A percentile compares a stretch with the other conserved stretches of the same genome.
Conservation (phyloP, 805 yeast genomes). For the Spathaspora arborariae region DNA sequence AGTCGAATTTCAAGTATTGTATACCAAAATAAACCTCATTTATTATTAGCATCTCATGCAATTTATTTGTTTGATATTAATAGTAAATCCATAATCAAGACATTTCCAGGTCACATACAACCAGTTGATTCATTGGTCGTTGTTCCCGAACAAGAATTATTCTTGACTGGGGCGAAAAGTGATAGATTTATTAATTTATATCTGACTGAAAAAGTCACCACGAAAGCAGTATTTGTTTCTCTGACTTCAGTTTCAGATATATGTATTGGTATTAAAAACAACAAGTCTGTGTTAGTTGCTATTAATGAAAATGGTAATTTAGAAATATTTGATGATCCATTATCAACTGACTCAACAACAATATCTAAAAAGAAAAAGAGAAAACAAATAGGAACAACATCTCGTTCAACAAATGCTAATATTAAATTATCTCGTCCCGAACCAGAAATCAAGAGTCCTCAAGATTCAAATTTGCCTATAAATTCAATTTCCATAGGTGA, state of each 20-base stretch:
- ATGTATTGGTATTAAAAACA: conserved; percentile 31
- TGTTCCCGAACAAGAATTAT: conserved; percentile 35
- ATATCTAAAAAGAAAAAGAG: conserved; percentile 38
- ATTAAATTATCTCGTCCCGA: conserved; percentile 48
- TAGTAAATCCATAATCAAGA: conserved; percentile 37
- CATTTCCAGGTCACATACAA: conserved; percentile 75
- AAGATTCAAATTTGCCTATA: conserved; percentile 25
- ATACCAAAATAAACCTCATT: conserved; percentile 33
- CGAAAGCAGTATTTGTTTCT: conserved; percentile 61
- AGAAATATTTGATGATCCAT: conserved; percentile 67
- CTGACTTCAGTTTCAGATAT: conserved; percentile 56
- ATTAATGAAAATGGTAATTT: conserved; percentile 72
- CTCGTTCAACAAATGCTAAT: conserved; percentile 47
- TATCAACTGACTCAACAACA: conserved; percentile 20
- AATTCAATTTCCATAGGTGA: conserved; percentile 26
- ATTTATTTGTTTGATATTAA: conserved; percentile 49
- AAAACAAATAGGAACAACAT: conserved; percentile 40
- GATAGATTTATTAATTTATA: conserved; percentile 82
- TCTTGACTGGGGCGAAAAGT: conserved; percentile 68
- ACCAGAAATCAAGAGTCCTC: conserved; percentile 28
- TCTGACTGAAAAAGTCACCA: conserved; percentile 42
- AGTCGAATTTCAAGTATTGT: conserved; percentile 26
- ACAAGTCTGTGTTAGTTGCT: conserved; percentile 41
- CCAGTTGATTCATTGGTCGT: conserved; percentile 53
- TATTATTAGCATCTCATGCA: conserved; percentile 66